Conservation (phyloP, 2,329 filamentous ascomycete species). For the Cercospora sojina region DNA sequence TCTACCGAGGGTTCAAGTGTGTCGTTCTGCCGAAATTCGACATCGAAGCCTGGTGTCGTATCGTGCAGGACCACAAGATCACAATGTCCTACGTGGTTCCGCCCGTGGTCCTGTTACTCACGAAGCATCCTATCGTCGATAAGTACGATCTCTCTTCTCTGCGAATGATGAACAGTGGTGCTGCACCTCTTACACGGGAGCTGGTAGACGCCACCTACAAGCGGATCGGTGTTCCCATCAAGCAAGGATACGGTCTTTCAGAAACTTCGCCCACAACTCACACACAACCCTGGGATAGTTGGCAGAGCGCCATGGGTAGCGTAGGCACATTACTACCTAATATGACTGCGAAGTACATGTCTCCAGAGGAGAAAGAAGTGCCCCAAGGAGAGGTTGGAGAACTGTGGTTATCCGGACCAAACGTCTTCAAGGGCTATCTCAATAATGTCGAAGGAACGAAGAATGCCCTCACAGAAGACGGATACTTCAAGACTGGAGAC, state of each 20-base stretch:
- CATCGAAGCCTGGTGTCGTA: slow-evolving; percentile 71
- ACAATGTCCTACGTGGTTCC: slow-evolving; percentile 82
- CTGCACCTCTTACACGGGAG: slow-evolving; percentile 78
- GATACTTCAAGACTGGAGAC: slow-evolving; percentile 87
- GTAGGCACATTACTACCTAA: slow-evolving; percentile 77
- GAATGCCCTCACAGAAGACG: slow-evolving; percentile 70
- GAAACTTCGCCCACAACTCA: slow-evolving; percentile 82
- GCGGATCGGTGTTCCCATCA: slow-evolving; percentile 74
- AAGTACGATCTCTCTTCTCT: slow-evolving; percentile 79
- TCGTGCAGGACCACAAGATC: slow-evolving; percentile 72
- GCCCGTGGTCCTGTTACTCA: slow-evolving; percentile 75
- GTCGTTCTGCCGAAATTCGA: slow-evolving; percentile 80
- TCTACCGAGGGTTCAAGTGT: slow-evolving; percentile 65
- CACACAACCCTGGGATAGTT: slow-evolving; percentile 68
- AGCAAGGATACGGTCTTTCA: slow-evolving; percentile 88
- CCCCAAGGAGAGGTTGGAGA: slow-evolving; percentile 82
- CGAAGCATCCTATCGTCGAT: slow-evolving; percentile 73
- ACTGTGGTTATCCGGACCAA: slow-evolving; percentile 67
- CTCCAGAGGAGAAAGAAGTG: slow-evolving; percentile 61
- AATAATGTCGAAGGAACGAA: slow-evolving; percentile 69
- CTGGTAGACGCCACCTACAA: slow-evolving; percentile 73
- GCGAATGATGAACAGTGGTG: slow-evolving; percentile 82
- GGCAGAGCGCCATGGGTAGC: slow-evolving; percentile 72
- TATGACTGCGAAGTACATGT: slow-evolving; percentile 78
- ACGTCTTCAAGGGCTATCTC: slow-evolving; percentile 86